Base-by-base conservation (phyloP, 306 rosid genomes). In the Datisca glomerata region DNA sequence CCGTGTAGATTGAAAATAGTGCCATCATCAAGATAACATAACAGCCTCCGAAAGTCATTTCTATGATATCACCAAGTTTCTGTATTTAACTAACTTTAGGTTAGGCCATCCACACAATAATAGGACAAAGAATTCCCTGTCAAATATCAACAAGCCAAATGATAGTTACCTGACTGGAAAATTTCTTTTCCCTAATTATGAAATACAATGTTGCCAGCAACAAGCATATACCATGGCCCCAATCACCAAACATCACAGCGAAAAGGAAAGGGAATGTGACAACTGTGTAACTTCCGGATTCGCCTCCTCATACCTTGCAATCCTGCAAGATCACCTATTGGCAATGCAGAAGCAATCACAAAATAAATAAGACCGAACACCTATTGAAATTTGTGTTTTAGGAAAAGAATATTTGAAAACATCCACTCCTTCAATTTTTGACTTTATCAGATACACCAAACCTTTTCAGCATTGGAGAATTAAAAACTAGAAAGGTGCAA, bases 151-250 rank as follows among this genome's bases (percentile, higher is more conserved):
- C 51, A 57, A 34, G 22, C 40, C 55, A 60, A 4, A 21, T 59
- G 57, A 49, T n/a, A 43, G 48, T 57, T 68, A 85, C 86, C 87
- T 80, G 75, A 49, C 55, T 51, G 3, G 84, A 74, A 66, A 68
- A 50, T 28, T 60, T 63, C 49, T 55, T 76, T 71, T 85, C 95
- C 22, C 64, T 61, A 40, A 71, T 56, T 52, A 85, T 76, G 52
- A 80, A 66, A 74, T 73, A 80, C 52, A 73, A 66, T 43, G 79
- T 45, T 17, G 75, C 93, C 24, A 85, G 65, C 59, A 85, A 64
- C 76, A 80, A 67, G 69, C 95, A 85, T 51, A 76, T 64, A 31
- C 95, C 95, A 55, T 85, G 95, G 35, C 84, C 86, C 93, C 84
- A 80, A 56, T 85, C 93, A 43, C 87, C 84, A 62, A 85, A 85